Evolutionary conservation across 345 rosid species (phyloP).

Genomic region (Populus deltoides): DNA sequence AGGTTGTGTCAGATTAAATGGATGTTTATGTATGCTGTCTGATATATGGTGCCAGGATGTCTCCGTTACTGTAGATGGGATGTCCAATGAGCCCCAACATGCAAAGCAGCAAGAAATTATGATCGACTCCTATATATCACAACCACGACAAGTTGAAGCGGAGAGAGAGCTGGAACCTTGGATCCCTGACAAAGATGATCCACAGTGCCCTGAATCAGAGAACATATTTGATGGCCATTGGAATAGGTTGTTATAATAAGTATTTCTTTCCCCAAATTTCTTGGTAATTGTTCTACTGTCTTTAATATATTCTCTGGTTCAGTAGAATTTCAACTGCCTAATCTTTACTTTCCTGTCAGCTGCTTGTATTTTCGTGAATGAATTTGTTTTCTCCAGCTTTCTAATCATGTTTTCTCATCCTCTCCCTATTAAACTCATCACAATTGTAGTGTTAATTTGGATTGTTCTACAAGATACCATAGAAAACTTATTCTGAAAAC

Average conservation of each 20-base stretch:
- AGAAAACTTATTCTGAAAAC: not conserved
- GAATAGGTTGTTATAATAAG: constrained; percentile 51
- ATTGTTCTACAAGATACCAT: not conserved
- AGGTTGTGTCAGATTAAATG: not conserved
- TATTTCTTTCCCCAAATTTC: constrained; percentile 14
- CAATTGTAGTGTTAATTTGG: not conserved
- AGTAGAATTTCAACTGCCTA: constrained; percentile 6
- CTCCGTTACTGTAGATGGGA: constrained; percentile 58
- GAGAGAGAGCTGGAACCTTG: constrained; percentile 81
- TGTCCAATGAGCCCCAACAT: constrained; percentile 45
- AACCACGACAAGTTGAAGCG: constrained; percentile 46
- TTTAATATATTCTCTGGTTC: not conserved
- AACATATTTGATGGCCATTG: constrained; percentile 60
- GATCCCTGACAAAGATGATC: constrained; percentile 78
- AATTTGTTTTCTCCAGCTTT: not conserved
- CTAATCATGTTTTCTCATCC: not conserved
- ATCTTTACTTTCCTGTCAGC: not conserved
- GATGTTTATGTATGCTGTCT: constrained; percentile 1
- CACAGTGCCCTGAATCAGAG: constrained; percentile 59
- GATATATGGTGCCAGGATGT: constrained; percentile 55
- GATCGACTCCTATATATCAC: constrained; percentile 79
- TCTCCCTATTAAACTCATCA: not conserved
- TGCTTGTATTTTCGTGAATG: not conserved
- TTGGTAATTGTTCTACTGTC: constrained; percentile 15
- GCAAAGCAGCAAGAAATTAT: constrained; percentile 64